Base-by-base conservation (phyloP, 2,329 filamentous ascomycete species). In the Leptosphaerulina australis region DNA sequence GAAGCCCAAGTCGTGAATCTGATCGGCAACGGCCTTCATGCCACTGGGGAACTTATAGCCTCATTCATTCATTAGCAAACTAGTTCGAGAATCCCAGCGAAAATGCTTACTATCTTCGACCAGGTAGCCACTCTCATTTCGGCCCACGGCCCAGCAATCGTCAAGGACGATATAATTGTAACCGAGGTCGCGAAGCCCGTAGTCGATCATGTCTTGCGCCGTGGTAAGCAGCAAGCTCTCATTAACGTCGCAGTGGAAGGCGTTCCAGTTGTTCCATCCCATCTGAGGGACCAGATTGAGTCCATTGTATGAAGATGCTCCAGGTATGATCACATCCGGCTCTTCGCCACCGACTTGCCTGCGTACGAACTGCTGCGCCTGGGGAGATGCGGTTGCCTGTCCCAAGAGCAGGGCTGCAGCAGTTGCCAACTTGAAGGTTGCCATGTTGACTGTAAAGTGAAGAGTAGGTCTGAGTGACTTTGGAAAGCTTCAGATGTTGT, bases 161-260 rank as follows among this genome's bases (percentile, higher is more conserved):
- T 83, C 80, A 1, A 82, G 68, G 28, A 79, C 69, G 31, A 81
- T 74, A 55, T 82, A 81, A 49, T 79, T 67, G 59, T 81, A 81
- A 22, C 79, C 78, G 6, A 76, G 55, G 51, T 81, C 78, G 24
- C 77, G 71, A 25, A 81, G 62, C 4, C 79, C 79, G 36, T 71
- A 69, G 24, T 76, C 66, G 14, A 79, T 66, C 46, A 81, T 72
- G 35, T 75, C 64, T 26, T 75, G 66, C 0, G 79, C 78, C 0
- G 79, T 80, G 6, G 69, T 71, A 41, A 81, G 64, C 28, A 81
- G 65, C 37, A 79, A 69, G 12, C 70, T 67, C 39, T 79, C 76
- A 44, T 74, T 69, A 29, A 82, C 74, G 46, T 79, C 68, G 59
- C 79, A 81, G 6, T 67, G 73, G 50, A 79, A 64, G 5, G 56